A percentile compares a stretch with the other conserved stretches of the same genome.
These are phyloP conservation scores for Fusarium sp. DNA, from an alignment of 2,329 filamentous ascomycete species.

Conservation along the genomic window DNA sequence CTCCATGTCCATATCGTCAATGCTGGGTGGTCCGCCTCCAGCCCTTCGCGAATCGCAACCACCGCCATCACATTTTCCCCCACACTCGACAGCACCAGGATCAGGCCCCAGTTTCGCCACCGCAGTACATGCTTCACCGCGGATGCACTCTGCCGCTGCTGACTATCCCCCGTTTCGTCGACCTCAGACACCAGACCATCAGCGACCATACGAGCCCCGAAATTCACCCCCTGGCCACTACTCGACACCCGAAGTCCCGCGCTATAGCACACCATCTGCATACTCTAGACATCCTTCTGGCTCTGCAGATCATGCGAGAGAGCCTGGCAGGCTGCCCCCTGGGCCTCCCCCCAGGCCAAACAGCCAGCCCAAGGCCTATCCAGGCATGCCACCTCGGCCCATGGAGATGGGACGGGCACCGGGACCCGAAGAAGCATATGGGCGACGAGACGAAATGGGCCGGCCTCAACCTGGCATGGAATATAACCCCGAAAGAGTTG, in stretches of 20 bases:
- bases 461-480: conserved; percentile 53
- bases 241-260: conserved; percentile 66
- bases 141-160: conserved; percentile 62
- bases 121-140: conserved; percentile 63
- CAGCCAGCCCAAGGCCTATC: conserved; percentile 61
- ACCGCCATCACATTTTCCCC: conserved; percentile 53
- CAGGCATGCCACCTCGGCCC: conserved; percentile 56
- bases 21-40: conserved; percentile 63
- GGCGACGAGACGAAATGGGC: conserved; percentile 59
- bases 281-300: conserved; percentile 63
- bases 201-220: conserved; percentile 62
- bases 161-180: conserved; percentile 71
- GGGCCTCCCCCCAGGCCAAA: conserved; percentile 59
- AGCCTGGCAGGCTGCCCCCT: conserved; percentile 50
- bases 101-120: conserved; percentile 58
- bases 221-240: conserved; percentile 61
- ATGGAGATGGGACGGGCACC: conserved; percentile 57
- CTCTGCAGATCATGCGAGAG: conserved; percentile 56
- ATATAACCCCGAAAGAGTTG: conserved; percentile 62
- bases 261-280: conserved; percentile 67
- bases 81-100: conserved; percentile 52
- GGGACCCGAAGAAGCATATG: conserved; percentile 56
- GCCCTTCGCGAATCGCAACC: conserved; percentile 55
- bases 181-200: conserved; percentile 77
- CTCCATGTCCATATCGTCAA: conserved; percentile 70